These are phyloP conservation scores for Candida multigemmis DNA, from an alignment of 805 yeast species.

Conservation along the genomic window DNA sequence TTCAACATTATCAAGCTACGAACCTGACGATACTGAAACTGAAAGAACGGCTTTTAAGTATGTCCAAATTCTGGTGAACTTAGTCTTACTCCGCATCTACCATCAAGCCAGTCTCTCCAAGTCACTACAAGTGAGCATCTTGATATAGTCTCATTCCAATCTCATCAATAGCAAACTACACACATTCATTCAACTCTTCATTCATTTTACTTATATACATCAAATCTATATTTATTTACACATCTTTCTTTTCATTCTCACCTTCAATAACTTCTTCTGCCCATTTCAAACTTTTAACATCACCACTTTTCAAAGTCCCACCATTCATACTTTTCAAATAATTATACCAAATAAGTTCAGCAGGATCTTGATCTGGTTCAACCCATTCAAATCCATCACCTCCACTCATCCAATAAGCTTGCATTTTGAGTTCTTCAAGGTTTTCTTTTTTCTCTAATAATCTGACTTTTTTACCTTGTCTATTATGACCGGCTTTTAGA, in stretches of 20 bases:
- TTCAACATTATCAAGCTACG: too few species aligned
- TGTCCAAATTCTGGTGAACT: too few species aligned
- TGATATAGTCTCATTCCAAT: too few species aligned
- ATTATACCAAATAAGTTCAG: slow-evolving; percentile 41
- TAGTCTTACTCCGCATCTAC: too few species aligned
- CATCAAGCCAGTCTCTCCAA: too few species aligned
- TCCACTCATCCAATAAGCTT: slow-evolving; percentile 81
- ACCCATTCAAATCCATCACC: slow-evolving; percentile 87
- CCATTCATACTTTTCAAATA: slow-evolving; percentile 16
- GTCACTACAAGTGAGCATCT: too few species aligned
- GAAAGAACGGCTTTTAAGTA: too few species aligned
- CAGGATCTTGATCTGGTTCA: slow-evolving; percentile 88
- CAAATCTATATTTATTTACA: background rate
- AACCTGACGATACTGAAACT: too few species aligned
- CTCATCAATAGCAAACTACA: too few species aligned
- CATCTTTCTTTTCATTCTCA: slow-evolving; percentile 2
- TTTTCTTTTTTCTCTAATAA: slow-evolving; percentile 38
- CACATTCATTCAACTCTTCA: too few species aligned
- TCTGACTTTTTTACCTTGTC: slow-evolving; percentile 30
- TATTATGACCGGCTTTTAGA: slow-evolving; percentile 22
- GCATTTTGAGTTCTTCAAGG: slow-evolving; percentile 57
- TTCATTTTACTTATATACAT: background rate
- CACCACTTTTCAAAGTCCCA: slow-evolving; percentile 9
- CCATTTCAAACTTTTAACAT: slow-evolving; percentile 22
- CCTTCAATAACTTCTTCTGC: slow-evolving; percentile 27